These are phyloP conservation scores for Corylus avellana DNA, from an alignment of 306 rosid species.

Conservation along the genomic window DNA sequence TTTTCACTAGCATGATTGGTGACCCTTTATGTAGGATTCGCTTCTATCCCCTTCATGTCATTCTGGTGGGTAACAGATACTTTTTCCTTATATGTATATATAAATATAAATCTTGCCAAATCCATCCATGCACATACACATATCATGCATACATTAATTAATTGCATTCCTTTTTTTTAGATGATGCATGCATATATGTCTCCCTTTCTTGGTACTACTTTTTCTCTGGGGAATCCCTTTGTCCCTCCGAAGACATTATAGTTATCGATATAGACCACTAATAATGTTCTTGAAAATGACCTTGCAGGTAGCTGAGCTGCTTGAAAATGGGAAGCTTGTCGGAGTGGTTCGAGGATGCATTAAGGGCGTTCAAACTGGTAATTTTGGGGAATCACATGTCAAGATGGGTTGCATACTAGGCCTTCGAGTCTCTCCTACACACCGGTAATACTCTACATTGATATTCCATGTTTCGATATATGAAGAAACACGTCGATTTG, in stretches of 20 bases:
- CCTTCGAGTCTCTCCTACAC: constrained; percentile 72
- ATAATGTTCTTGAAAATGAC: constrained; percentile 20
- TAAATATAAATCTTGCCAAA: constrained; percentile 21
- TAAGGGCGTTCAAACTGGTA: constrained; percentile 48
- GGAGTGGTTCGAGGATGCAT: constrained; percentile 80
- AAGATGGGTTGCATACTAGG: constrained; percentile 73
- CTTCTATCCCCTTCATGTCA: constrained; percentile 68
- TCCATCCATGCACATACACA: neutral
- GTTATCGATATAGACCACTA: neutral
- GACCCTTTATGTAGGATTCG: constrained; percentile 82
- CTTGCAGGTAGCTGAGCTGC: constrained; percentile 64
- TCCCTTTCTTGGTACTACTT: constrained; percentile 15
- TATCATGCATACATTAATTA: neutral
- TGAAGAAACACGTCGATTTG: too few species aligned
- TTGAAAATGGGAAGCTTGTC: constrained; percentile 58
- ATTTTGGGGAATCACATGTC: constrained; percentile 40
- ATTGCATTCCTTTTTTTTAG: neutral
- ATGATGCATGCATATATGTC: constrained; percentile 11
- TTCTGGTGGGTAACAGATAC: constrained; percentile 54
- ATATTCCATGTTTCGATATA: too few species aligned
- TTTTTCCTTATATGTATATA: neutral
- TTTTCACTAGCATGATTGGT: constrained; percentile 56
- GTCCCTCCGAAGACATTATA: constrained; percentile 19
- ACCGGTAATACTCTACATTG: constrained; percentile 38
- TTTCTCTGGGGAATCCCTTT: constrained; percentile 6